phyloP scores from a whole-genome alignment of 176 grass and related monocot genomes.

The Oropetium thomaeum region DNA sequence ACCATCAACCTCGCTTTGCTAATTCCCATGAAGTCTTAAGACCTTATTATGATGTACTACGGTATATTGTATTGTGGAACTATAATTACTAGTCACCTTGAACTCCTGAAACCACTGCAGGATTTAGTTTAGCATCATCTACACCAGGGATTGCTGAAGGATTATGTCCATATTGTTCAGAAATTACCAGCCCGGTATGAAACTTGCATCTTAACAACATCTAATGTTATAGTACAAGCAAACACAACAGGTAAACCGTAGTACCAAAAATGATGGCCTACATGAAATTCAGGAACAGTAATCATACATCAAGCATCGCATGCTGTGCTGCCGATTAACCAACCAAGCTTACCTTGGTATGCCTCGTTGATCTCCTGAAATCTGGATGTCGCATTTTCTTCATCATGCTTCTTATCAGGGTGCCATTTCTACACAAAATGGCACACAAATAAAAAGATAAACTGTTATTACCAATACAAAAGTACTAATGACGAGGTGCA shows the following conservation, averaged over 20 bases:
- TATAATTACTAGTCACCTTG: no score
- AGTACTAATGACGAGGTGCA: background rate
- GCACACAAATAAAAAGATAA: background rate
- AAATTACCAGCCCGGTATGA: background rate
- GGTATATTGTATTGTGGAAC: no score
- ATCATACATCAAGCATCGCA: background rate
- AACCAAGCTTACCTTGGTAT: constrained; percentile 66
- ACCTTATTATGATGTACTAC: background rate
- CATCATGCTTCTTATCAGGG: constrained; percentile 91
- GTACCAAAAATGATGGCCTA: background rate
- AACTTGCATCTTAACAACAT: background rate
- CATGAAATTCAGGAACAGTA: background rate
- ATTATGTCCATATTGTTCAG: background rate
- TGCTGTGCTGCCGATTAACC: background rate
- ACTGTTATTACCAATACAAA: background rate
- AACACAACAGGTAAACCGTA: background rate
- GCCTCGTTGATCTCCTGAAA: constrained; percentile 99
- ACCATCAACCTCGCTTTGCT: background rate
- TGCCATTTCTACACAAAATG: constrained; percentile 81
- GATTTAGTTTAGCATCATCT: background rate
- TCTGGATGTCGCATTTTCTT: constrained; percentile 81
- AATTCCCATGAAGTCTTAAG: background rate
- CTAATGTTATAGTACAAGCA: background rate
- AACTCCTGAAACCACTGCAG: background rate
- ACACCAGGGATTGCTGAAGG: background rate